Base-by-base conservation (phyloP, 2,329 filamentous ascomycete genomes). In the Cryoendolithus antarcticus region DNA sequence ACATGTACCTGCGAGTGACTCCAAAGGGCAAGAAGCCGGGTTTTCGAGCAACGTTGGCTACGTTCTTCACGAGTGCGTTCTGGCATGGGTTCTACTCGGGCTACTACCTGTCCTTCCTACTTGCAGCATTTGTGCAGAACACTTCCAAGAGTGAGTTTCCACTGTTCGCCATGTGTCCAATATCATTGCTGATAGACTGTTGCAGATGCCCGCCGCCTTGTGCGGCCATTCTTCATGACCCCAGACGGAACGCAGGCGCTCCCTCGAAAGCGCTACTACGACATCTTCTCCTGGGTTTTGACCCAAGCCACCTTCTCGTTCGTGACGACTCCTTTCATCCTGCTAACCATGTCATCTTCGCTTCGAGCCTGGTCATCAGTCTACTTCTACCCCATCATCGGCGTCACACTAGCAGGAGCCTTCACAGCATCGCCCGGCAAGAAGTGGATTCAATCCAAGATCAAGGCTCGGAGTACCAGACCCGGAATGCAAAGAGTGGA, bases 21-120 rank as follows among this genome's bases (percentile, higher is more conserved):
- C 91, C 91, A 0, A 82, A 83, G 51, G 91, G 91, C 39, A 91
- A 86, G 69, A 98, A 96, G 61, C 91, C 91, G 7, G 91, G 91
- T 1, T 98, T 98, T 67, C 74, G 88, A 43, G 91, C 91, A 37
- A 96, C 83, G 54, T 66, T 98, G 66, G 86, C 86, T 28, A 98
- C 91, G 0, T 98, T 98, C 58, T 75, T 78, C 5, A 96, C 91
- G 12, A 94, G 86, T 55, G 89, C 91, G 3, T 80, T 96, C 50
- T 98, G 91, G 91, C 91, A 98, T 56, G 91, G 91, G 24, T 98
- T 98, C 63, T 93, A 93, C 50, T 89, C 91, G 0, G 91, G 91
- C 4, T 98, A 98, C 62, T 96, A 96, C 60, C 64, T 98, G 44
- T 74, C 82, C 4, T 98, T 98, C 54, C 65, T 96, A 31, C 71